Evolutionary conservation across 225 moss, liverwort and hornwort species (phyloP), one percentile per base, ranked within the genome.

Genomic region (Rhytidiadelphus loreus): DNA sequence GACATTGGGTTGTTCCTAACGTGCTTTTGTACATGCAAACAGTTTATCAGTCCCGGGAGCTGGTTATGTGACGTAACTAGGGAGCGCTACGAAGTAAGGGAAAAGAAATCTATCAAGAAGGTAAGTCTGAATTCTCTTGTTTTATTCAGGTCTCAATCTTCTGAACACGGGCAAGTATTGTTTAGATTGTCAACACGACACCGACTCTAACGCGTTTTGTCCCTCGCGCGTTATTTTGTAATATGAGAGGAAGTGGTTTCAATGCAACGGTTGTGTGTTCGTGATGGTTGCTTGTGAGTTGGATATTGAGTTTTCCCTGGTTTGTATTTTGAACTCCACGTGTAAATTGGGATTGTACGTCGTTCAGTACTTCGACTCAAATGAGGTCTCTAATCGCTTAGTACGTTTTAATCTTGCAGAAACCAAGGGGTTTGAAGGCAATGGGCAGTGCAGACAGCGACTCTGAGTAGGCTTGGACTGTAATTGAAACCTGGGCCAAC

Each of bases 371-470:
- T 55, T 55, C 7, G 7, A 55, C 55, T 20, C 55, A 55, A 55
- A 55, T 55, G 46, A 29, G 33, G 35, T 78, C 52, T 82, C n/a
- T 89, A 46, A 91, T 80, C 56, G 25, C 20, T 29, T 56, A 56
- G 66, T 66, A 52, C 75, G 85, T 86, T 70, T 68, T 50, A 10
- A 65, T 86, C 46, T 60, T 95, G 93, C 96, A 98, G 97, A 98
- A 95, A 90, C 96, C 98, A 87, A 94, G 98, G 92, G 98, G 98
- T 85, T 91, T 98, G 96, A 98, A 97, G 94, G 97, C 98, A 44
- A 97, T 98, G 98, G 95, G 95, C 69, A 97, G 95, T 92, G 96
- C 94, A 74, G 98, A 97, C 88, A 98, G 96, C 88, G 98, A 97
- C 80, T 96, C 98, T 60, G 96, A 96, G 30, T 98, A 95, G 87